These are phyloP conservation scores for Cocos nucifera DNA, from an alignment of 176 grass and related monocot species.

Conservation along the genomic window DNA sequence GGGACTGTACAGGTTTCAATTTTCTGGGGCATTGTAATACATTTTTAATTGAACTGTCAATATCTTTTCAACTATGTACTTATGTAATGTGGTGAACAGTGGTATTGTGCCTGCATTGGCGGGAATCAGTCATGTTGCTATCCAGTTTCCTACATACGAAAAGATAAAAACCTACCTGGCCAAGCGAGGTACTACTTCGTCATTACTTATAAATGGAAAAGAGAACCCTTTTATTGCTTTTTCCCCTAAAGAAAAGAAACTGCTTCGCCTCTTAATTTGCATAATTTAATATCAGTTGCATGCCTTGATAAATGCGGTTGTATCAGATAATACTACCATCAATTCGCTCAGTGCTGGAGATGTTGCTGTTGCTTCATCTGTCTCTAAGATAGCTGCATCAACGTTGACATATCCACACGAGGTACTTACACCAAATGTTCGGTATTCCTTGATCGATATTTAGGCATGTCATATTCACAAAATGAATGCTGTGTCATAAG, in stretches of 20 bases:
- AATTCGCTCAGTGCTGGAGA: slow-evolving; percentile 72
- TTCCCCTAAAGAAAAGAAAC: slow-evolving; percentile 5
- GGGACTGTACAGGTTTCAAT: slow-evolving; percentile 73
- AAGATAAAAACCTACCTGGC: slow-evolving; percentile 90
- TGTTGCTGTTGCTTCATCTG: slow-evolving; percentile 90
- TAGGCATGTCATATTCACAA: no score
- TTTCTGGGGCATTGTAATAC: neutral
- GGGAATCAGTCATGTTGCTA: slow-evolving; percentile 94
- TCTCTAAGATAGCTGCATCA: slow-evolving; percentile 86
- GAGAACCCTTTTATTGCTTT: neutral
- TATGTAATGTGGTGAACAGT: slow-evolving; percentile 26
- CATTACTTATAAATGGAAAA: no score
- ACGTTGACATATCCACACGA: slow-evolving; percentile 96
- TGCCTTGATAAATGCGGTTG: neutral
- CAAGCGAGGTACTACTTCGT: slow-evolving; percentile 48
- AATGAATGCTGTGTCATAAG: no score
- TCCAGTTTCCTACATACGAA: slow-evolving; percentile 90
- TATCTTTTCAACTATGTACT: neutral
- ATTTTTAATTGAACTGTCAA: neutral
- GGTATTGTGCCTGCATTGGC: slow-evolving; percentile 87
- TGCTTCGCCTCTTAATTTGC: neutral
- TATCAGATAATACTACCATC: slow-evolving; percentile 82
- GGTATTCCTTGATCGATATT: no score
- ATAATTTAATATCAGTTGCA: neutral
- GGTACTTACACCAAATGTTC: slow-evolving; percentile 21